Evolutionary conservation across 257 asterid species (phyloP).

Genomic region (Nicotiana undulata): DNA sequence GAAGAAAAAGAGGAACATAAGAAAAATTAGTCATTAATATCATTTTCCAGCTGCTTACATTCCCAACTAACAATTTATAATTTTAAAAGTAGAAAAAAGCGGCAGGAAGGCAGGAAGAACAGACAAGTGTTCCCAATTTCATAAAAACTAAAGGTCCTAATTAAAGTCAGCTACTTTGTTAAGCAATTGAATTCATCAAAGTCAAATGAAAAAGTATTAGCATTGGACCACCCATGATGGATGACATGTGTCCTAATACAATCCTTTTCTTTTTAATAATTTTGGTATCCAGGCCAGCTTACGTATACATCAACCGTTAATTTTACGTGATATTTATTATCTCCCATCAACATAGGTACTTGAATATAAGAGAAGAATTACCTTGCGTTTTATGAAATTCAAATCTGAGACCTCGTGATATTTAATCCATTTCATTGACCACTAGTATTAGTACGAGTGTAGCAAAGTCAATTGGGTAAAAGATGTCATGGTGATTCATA

Average conservation of each 20-base stretch:
- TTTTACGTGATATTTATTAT: background rate
- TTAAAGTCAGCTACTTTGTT: constrained; percentile 14
- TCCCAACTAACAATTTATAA: background rate
- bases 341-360: rapidly evolving
- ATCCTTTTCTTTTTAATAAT: background rate
- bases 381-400: too few species aligned
- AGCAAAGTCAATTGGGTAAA: background rate
- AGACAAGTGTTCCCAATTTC: constrained; percentile 5
- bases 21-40: background rate
- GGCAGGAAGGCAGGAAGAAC: background rate
- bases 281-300: too few species aligned
- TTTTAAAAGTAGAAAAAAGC: background rate
- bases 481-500: background rate
- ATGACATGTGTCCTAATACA: background rate
- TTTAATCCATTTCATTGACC: too few species aligned
- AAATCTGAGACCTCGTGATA: too few species aligned
- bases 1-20: background rate
- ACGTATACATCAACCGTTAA: background rate
- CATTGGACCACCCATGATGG: background rate
- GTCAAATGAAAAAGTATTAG: constrained; percentile 14
- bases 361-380: too few species aligned
- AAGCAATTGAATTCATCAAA: constrained; percentile 7
- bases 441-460: background rate
- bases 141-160: background rate
- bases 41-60: background rate